These are phyloP conservation scores for Pythium apleroticum DNA, from an alignment of 352 stramenopile species.

Conservation along the genomic window DNA sequence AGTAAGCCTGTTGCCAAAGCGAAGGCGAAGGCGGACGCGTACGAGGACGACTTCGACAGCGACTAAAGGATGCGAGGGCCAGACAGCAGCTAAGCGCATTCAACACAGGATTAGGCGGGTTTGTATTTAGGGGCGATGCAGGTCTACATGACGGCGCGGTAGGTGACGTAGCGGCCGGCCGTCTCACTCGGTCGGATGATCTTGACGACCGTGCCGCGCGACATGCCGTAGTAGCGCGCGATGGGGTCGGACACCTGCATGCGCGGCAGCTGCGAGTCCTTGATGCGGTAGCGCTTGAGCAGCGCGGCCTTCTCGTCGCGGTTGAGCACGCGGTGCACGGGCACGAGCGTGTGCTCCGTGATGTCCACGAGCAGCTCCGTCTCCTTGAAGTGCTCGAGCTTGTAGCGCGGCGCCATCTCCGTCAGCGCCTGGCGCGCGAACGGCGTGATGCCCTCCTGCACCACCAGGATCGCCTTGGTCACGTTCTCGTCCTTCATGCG, in stretches of 20 bases:
- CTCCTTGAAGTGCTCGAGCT: conserved; percentile 98
- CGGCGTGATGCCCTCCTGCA: conserved; percentile 95
- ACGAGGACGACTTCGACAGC: conserved; percentile 70
- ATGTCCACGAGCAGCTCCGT: conserved; percentile 99
- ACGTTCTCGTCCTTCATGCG: conserved; percentile 98
- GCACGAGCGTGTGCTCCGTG: conserved; percentile 99
- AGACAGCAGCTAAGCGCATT: not conserved
- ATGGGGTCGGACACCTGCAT: conserved; percentile 99
- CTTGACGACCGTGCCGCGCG: conserved; percentile 98
- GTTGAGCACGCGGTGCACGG: conserved; percentile 97
- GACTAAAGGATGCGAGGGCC: too few species aligned
- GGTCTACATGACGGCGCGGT: conserved; percentile 97
- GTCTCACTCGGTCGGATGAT: conserved; percentile 99
- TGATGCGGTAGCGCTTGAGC: conserved; percentile 98
- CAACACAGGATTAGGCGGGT: not conserved
- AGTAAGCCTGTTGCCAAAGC: conserved; percentile 13
- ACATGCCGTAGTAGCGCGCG: conserved; percentile 96
- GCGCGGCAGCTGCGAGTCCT: conserved; percentile 98
- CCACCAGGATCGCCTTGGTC: conserved; percentile 97
- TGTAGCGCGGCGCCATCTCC: conserved; percentile 92
- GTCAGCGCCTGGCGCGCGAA: conserved; percentile 97
- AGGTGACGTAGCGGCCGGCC: conserved; percentile 99
- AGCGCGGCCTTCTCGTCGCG: conserved; percentile 97
- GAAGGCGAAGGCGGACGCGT: conserved; percentile 23
- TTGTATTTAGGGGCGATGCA: conserved; percentile 4